These are phyloP conservation scores for Buxus sempervirens DNA, from an alignment of 164 flowering plant species.

Conservation along the genomic window DNA sequence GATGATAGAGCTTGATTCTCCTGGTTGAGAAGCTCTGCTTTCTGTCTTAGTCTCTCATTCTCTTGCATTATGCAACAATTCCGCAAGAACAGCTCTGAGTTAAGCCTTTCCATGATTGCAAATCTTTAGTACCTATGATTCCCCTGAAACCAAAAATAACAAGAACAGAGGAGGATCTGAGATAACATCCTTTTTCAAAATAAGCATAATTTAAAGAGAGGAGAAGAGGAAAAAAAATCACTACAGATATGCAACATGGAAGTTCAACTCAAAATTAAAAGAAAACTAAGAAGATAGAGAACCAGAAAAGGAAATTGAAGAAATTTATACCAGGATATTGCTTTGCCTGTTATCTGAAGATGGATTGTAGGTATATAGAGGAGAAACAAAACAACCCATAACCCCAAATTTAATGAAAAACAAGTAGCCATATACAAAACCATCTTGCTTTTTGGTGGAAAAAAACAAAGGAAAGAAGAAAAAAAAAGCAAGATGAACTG, in stretches of 20 bases:
- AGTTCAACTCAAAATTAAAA: background rate
- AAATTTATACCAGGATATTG: too few relatives aligned
- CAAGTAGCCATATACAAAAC: background rate
- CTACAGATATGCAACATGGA: constrained; percentile 17
- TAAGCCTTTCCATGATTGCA: constrained; percentile 64
- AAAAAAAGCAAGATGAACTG: constrained; percentile 9
- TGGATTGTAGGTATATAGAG: too few relatives aligned
- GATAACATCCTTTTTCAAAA: background rate
- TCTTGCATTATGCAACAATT: constrained; percentile 85
- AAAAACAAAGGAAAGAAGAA: constrained; percentile 9
- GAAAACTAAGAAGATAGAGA: background rate
- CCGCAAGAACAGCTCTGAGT: constrained; percentile 73
- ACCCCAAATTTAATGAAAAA: background rate
- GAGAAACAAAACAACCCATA: background rate
- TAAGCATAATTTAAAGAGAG: background rate
- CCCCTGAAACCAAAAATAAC: constrained; percentile 20
- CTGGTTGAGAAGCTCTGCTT: constrained; percentile 72
- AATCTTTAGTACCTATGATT: background rate
- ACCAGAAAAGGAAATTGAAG: too few relatives aligned
- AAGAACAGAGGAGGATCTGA: constrained; percentile 6
- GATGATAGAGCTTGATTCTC: constrained; percentile 74
- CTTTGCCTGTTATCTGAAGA: too few relatives aligned
- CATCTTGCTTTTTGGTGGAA: background rate
- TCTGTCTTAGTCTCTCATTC: constrained; percentile 88
- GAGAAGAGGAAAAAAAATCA: constrained; percentile 12